Percentiles rank a stretch among this genome's conserved stretches.
phyloP scores from a whole-genome alignment of 306 rosid species.

The Alnus glutinosa region DNA sequence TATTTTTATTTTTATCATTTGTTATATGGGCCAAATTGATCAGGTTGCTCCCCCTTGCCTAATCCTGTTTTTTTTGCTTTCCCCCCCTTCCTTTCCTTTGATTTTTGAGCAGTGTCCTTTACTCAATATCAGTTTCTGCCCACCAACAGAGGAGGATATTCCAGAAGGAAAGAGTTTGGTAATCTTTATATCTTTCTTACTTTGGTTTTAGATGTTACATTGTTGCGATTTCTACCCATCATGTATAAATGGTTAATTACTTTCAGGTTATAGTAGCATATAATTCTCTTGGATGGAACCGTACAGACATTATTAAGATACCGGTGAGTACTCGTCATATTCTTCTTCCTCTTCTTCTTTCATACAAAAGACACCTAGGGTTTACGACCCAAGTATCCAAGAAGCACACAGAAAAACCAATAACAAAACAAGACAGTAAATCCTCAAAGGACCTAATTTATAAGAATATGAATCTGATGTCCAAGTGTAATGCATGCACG shows the following conservation, averaged over 20 bases:
- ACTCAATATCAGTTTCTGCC: slow-evolving; percentile 90
- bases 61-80: neutral
- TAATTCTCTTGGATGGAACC: slow-evolving; percentile 92
- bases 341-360: neutral
- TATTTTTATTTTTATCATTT: neutral
- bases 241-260: slow-evolving; percentile 4
- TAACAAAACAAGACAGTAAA: neutral
- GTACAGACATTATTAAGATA: slow-evolving; percentile 68
- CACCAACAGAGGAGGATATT: slow-evolving; percentile 69
- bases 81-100: neutral
- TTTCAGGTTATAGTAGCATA: slow-evolving; percentile 79
- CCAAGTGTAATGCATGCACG: neutral
- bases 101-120: slow-evolving; percentile 69
- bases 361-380: neutral
- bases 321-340: slow-evolving; percentile 57
- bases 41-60: slow-evolving; percentile 15
- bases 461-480: neutral
- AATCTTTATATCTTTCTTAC: slow-evolving; percentile 20
- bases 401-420: neutral
- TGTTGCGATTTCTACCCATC: neutral
- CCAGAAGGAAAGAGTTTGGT: slow-evolving; percentile 74
- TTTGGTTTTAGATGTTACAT: neutral
- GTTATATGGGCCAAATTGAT: slow-evolving; percentile 14
- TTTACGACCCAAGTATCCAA: neutral
- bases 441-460: neutral